Conservation (phyloP, 306 rosid species). For the Fragaria vesca region DNA sequence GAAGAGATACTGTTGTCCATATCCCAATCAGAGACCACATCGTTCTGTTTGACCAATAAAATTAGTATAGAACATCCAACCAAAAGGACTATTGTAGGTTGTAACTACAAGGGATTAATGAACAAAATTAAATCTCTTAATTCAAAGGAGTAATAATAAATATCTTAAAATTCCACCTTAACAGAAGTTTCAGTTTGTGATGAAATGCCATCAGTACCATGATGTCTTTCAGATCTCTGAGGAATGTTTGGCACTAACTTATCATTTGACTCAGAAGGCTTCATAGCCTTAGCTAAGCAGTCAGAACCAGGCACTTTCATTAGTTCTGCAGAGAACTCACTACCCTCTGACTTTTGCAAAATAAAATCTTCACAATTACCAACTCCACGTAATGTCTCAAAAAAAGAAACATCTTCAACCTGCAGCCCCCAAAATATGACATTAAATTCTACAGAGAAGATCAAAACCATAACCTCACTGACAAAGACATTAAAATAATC, state of each 20-base stretch:
- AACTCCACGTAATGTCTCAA: constrained; percentile 42
- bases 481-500: neutral
- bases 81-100: neutral
- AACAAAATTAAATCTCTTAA: neutral
- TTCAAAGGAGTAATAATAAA: neutral
- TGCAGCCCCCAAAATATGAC: constrained; percentile 35
- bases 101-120: neutral
- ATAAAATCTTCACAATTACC: constrained; percentile 35
- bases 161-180: constrained; percentile 32
- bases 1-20: constrained; percentile 30
- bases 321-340: constrained; percentile 27
- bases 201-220: constrained; percentile 26
- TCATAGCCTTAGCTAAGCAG: constrained; percentile 30
- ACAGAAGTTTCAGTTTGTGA: constrained; percentile 22
- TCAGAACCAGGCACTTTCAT: constrained; percentile 21
- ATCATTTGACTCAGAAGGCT: constrained; percentile 31
- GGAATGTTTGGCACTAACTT: constrained; percentile 33
- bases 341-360: constrained; percentile 14
- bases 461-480: constrained; percentile 1
- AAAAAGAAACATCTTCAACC: constrained; percentile 74
- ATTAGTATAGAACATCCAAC: constrained; percentile 8
- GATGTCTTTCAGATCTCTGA: constrained; percentile 33
- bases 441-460: constrained; percentile 19
- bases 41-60: constrained; percentile 48
- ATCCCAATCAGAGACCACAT: constrained; percentile 30